These are phyloP conservation scores for Parafenestella ontariensis DNA, from an alignment of 2,329 filamentous ascomycete species.

Conservation along the genomic window DNA sequence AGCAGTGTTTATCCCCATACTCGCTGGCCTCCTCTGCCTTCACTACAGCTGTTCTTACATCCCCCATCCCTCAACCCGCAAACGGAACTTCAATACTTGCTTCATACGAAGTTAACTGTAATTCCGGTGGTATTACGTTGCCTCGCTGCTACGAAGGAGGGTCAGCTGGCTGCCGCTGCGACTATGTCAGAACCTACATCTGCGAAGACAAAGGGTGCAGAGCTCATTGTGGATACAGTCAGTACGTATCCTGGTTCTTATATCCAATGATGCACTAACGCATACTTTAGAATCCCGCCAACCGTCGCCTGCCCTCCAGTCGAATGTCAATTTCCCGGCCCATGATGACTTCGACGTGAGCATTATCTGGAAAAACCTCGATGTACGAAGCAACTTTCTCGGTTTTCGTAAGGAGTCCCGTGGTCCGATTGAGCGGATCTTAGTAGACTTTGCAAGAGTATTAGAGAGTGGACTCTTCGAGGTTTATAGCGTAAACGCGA, in stretches of 20 bases:
- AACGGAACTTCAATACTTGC: background rate
- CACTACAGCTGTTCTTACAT: no score
- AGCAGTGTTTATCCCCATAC: no score
- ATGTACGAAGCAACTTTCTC: constrained; percentile 3
- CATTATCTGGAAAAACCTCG: constrained; percentile 9
- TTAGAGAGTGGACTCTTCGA: constrained; percentile 7
- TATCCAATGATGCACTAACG: background rate
- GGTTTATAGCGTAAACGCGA: constrained; percentile 8
- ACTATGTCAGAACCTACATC: background rate
- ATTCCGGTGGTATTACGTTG: background rate
- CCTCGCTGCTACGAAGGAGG: constrained; percentile 5
- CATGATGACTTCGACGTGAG: background rate
- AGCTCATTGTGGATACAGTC: background rate
- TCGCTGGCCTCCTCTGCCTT: no score
- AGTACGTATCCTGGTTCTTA: constrained; percentile 1
- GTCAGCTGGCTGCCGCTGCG: constrained; percentile 2
- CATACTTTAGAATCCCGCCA: background rate
- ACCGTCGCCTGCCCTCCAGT: no score
- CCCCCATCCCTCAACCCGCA: no score
- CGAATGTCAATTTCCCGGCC: no score
- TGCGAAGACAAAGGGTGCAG: constrained; percentile 2
- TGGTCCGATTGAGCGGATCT: constrained; percentile 9
- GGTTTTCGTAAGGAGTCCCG: constrained; percentile 3
- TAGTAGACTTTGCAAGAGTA: constrained; percentile 8
- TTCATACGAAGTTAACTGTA: constrained; percentile 1